Evolutionary conservation across 805 yeast species (phyloP).

Genomic region (Zygosaccharomyces lentus): DNA sequence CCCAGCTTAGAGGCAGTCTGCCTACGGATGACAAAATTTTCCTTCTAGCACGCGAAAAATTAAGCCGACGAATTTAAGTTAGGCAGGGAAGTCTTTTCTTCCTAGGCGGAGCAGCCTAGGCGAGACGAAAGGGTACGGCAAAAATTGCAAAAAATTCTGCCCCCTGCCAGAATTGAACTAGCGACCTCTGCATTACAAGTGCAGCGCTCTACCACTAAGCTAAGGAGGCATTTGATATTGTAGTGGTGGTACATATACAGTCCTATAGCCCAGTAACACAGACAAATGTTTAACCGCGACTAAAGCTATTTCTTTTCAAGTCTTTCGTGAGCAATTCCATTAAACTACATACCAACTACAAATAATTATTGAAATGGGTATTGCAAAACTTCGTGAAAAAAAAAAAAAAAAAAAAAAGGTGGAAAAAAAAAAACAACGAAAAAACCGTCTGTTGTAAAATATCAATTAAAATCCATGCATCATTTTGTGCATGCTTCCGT

Average conservation of each 20-base stretch:
- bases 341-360: neutral
- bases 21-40: neutral
- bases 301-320: too few relatives aligned
- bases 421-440: too few relatives aligned
- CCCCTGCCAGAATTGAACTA: constrained; percentile 87
- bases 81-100: neutral
- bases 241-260: too few relatives aligned
- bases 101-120: neutral
- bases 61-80: too few relatives aligned
- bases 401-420: too few relatives aligned
- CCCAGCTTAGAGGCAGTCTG: neutral
- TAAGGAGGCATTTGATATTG: constrained; percentile 63
- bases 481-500: constrained; percentile 23
- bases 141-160: constrained; percentile 37
- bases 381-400: neutral
- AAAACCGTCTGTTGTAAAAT: neutral
- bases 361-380: neutral
- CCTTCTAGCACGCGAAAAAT: neutral
- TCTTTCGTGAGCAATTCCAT: too few relatives aligned
- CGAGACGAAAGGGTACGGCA: neutral
- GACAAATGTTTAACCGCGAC: too few relatives aligned
- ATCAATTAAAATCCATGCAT: constrained; percentile 9
- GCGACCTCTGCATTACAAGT: constrained; percentile 99
- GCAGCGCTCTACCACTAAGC: constrained; percentile 99
- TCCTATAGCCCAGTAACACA: too few relatives aligned